Evolutionary conservation across 177 flowering plant genomes (phyloP).

Genomic region (Vitis hybrid): DNA sequence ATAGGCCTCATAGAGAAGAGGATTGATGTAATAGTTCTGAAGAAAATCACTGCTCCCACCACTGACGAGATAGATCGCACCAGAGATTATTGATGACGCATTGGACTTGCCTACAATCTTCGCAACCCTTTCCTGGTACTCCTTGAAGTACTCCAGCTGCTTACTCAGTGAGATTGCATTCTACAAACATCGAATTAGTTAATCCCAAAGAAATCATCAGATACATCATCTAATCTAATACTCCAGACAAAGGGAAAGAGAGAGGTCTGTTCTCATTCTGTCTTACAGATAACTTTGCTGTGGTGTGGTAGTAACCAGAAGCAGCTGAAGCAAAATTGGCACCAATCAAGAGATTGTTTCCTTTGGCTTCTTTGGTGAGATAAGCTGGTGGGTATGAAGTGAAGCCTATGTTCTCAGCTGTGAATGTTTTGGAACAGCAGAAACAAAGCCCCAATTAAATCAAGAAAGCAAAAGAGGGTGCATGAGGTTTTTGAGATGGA

Average conservation of each 20-base stretch:
- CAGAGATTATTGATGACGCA: slow-evolving; percentile 47
- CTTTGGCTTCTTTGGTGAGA: slow-evolving; percentile 48
- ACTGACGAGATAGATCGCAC: slow-evolving; percentile 44
- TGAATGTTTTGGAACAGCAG: background rate
- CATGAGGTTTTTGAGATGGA: background rate
- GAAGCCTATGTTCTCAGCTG: slow-evolving; percentile 70
- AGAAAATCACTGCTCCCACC: slow-evolving; percentile 67
- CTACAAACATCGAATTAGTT: slow-evolving; percentile 24
- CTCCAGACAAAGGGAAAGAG: background rate
- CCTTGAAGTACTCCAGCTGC: slow-evolving; percentile 56
- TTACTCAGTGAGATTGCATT: slow-evolving; percentile 42
- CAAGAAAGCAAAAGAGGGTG: background rate
- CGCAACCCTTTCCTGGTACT: slow-evolving; percentile 43
- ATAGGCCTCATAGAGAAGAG: slow-evolving; percentile 47
- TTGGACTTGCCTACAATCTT: slow-evolving; percentile 41
- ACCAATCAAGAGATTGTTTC: slow-evolving; percentile 50
- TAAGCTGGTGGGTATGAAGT: slow-evolving; percentile 63
- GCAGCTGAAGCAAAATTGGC: slow-evolving; percentile 72
- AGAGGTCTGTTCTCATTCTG: background rate
- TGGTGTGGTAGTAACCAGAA: slow-evolving; percentile 56
- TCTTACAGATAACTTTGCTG: slow-evolving; percentile 56
- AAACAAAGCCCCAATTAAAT: background rate
- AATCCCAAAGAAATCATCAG: background rate
- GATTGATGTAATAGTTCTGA: slow-evolving; percentile 66
- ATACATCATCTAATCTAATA: background rate